Percentiles rank a stretch among this genome's conserved stretches.
Conservation (phyloP, 1,139 yeast species). For the Pichia norvegensis region DNA sequence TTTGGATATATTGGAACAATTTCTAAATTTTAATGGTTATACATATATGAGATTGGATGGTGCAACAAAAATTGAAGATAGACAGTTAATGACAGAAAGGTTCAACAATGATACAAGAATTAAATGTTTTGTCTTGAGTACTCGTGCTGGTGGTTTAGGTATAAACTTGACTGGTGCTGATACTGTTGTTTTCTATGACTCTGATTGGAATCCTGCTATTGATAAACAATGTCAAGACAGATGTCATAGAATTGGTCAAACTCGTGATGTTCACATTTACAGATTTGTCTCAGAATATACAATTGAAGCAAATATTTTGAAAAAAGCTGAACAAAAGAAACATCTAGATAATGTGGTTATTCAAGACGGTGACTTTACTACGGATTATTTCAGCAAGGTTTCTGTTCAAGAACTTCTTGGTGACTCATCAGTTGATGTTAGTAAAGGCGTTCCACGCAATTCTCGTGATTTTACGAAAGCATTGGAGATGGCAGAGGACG, state of each 20-base stretch:
- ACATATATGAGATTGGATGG: conserved; percentile 95
- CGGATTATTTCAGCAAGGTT: conserved; percentile 86
- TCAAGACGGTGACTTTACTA: conserved; percentile 97
- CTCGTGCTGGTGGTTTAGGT: conserved; percentile 97
- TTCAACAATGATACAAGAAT: conserved; percentile 82
- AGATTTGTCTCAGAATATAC: conserved; percentile 94
- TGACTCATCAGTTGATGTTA: conserved; percentile 29
- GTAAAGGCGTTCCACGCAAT: conserved; percentile 23
- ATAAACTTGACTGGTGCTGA: conserved; percentile 98
- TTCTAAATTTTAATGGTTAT: conserved; percentile 89
- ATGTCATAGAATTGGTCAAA: conserved; percentile 98
- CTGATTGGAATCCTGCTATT: conserved; percentile 99
- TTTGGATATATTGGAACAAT: conserved; percentile 85
- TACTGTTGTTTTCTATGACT: conserved; percentile 96
- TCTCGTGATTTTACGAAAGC: conserved; percentile 51
- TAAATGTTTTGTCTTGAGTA: conserved; percentile 86
- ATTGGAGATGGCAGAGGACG: conserved; percentile 92
- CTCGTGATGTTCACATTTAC: conserved; percentile 94
- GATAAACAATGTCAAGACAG: conserved; percentile 99
- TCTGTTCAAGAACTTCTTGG: conserved; percentile 80
- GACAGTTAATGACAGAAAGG: conserved; percentile 87
- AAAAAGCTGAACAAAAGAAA: conserved; percentile 92
- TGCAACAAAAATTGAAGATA: conserved; percentile 93
- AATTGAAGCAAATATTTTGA: conserved; percentile 88
- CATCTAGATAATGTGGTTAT: conserved; percentile 93